Conservation (phyloP, 139 green algal genomes). For the Helicosporidium sp. region DNA sequence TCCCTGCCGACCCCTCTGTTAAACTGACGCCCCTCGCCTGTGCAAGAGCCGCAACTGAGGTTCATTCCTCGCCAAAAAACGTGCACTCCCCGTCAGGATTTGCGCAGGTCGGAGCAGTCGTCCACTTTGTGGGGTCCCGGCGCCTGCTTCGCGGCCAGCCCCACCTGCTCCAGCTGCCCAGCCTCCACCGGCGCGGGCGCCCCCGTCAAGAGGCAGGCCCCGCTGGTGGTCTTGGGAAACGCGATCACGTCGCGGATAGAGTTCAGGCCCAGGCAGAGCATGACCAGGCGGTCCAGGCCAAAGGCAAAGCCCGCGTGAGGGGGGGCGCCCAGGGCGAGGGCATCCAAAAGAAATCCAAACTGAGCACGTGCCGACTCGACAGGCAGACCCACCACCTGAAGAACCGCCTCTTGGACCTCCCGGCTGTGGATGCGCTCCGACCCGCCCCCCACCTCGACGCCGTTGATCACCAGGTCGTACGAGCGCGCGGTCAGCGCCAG, state of each 20-base stretch:
- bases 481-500: constrained; percentile 37
- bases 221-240: constrained; percentile 89
- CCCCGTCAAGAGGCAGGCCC: constrained; percentile 67
- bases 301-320: constrained; percentile 78
- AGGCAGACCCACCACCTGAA: constrained; percentile 71
- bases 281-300: constrained; percentile 79
- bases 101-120: no score
- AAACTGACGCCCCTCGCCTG: no score
- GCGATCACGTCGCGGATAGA: constrained; percentile 96
- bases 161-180: constrained; percentile 44
- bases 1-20: no score
- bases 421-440: constrained; percentile 75
- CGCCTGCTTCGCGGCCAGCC: no score
- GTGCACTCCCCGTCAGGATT: no score
- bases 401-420: constrained; percentile 79
- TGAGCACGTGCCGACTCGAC: constrained; percentile 51
- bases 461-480: constrained; percentile 98
- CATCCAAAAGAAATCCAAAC: constrained; percentile 72
- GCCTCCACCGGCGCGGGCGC: constrained; percentile 35
- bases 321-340: constrained; percentile 64
- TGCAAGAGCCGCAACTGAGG: no score
- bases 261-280: constrained; percentile 62
- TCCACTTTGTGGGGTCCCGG: no score
- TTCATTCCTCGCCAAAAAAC: no score
- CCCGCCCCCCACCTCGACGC: constrained; percentile 83